A percentile compares a stretch with the other conserved stretches of the same genome.
These are phyloP conservation scores for Monilinia vaccinii-corymbosi DNA, from an alignment of 2,329 filamentous ascomycete species.

Conservation along the genomic window DNA sequence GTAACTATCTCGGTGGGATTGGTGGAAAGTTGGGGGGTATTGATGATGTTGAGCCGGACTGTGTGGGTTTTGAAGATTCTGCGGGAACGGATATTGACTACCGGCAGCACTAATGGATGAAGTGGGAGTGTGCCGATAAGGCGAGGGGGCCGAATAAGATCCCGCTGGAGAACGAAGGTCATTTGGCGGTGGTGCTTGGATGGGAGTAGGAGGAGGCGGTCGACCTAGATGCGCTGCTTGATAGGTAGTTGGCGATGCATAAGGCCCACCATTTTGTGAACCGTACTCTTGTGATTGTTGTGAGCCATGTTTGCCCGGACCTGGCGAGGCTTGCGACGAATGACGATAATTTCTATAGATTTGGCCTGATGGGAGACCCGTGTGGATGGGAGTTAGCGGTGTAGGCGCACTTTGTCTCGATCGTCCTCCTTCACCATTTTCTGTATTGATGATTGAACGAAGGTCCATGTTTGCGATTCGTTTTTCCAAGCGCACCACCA, in stretches of 20 bases:
- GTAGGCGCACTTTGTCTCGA: constrained; percentile 24
- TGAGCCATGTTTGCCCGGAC: constrained; percentile 24
- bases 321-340: constrained; percentile 24
- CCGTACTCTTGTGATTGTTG: constrained; percentile 28
- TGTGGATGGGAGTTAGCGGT: constrained; percentile 28
- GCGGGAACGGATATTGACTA: constrained; percentile 29
- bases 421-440: constrained; percentile 25
- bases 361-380: constrained; percentile 19
- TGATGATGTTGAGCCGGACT: constrained; percentile 29
- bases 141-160: constrained; percentile 29
- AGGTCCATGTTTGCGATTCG: constrained; percentile 38
- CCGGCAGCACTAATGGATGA: constrained; percentile 19
- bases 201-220: constrained; percentile 33
- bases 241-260: constrained; percentile 28
- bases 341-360: constrained; percentile 28
- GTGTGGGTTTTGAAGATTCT: constrained; percentile 24
- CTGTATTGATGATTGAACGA: constrained; percentile 42
- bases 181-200: constrained; percentile 32
- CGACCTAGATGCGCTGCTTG: constrained; percentile 25
- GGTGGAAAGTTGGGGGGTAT: constrained; percentile 17
- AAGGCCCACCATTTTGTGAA: constrained; percentile 21
- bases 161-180: constrained; percentile 37
- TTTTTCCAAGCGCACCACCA: constrained; percentile 19
- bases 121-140: constrained; percentile 27
- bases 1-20: constrained; percentile 26